Conservation (phyloP, 805 yeast species). For the Teunomyces funiuensis region DNA sequence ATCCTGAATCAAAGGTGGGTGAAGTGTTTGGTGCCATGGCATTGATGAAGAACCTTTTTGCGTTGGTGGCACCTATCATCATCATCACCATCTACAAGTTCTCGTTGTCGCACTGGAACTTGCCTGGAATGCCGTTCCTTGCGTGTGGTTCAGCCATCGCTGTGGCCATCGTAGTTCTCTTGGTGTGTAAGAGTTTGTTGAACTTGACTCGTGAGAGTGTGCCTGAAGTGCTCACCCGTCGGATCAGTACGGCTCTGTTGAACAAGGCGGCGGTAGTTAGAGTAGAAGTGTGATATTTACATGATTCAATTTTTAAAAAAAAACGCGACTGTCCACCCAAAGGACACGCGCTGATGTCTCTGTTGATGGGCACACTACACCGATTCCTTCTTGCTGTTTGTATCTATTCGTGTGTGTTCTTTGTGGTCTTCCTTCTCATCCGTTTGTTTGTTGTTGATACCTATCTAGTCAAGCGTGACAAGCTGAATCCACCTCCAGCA, state of each 20-base stretch:
- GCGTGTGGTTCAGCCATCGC: conserved; percentile 6
- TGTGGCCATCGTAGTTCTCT: background rate
- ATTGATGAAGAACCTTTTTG: conserved; percentile 50
- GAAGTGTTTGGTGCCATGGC: conserved; percentile 74
- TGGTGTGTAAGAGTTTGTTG: conserved; percentile 1
- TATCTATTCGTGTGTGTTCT: conserved; percentile 1
- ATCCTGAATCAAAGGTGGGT: conserved; percentile 59
- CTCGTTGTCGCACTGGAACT: conserved; percentile 24
- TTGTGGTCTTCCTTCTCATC: background rate
- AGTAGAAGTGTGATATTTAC: too few relatives aligned
- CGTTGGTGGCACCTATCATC: conserved; percentile 49
- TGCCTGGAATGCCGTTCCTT: conserved; percentile 30
- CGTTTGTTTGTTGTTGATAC: conserved; percentile 1
- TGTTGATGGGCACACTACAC: background rate
- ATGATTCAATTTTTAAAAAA: background rate
- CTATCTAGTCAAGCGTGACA: conserved; percentile 1
- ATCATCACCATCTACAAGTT: conserved; percentile 47
- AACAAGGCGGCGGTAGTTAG: background rate
- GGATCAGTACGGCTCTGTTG: conserved; percentile 2
- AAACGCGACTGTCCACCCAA: background rate
- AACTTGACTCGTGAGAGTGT: conserved; percentile 1
- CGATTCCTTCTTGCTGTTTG: background rate
- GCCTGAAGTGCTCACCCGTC: background rate
- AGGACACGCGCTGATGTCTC: background rate
- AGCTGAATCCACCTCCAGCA: background rate